Evolutionary conservation across 202 grass and related monocot genomes (phyloP).

Genomic region (Saccharum hybrid): DNA sequence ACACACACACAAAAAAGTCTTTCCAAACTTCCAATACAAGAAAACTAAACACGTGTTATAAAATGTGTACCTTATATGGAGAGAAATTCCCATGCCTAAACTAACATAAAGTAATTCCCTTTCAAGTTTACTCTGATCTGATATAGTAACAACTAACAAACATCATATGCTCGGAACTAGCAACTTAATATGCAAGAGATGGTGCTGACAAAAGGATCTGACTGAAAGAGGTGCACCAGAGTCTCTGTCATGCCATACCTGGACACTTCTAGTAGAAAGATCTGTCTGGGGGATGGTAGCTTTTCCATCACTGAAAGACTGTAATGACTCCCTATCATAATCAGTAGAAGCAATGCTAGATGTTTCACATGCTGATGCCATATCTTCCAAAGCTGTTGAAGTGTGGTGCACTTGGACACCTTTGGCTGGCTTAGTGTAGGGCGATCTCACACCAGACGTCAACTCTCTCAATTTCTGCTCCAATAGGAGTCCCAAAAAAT

Average conservation of each 20-base stretch:
- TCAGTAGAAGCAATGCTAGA: constrained; percentile 56
- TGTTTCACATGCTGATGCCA: constrained; percentile 45
- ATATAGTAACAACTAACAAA: background rate
- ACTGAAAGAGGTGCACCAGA: constrained; percentile 16
- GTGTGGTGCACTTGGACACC: constrained; percentile 28
- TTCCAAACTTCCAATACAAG: constrained; percentile 16
- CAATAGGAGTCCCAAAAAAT: constrained; percentile 83
- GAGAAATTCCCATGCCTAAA: constrained; percentile 3
- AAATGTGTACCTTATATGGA: constrained; percentile 1
- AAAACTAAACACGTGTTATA: constrained; percentile 24
- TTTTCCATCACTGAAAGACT: constrained; percentile 52
- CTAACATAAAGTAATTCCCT: constrained; percentile 17
- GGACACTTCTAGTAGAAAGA: constrained; percentile 34
- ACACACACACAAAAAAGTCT: background rate
- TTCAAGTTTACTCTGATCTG: constrained; percentile 21
- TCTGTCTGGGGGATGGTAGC: background rate
- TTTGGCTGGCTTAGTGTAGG: constrained; percentile 60
- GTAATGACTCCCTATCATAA: constrained; percentile 49
- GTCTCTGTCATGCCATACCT: constrained; percentile 48
- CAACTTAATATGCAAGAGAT: constrained; percentile 33
- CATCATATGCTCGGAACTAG: constrained; percentile 21
- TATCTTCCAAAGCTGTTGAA: constrained; percentile 51
- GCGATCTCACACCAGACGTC: constrained; percentile 58
- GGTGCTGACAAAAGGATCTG: constrained; percentile 31
- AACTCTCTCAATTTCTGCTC: constrained; percentile 87